phyloP scores from a whole-genome alignment of 2,329 filamentous ascomycete species.

The Lanzia echinophila region DNA sequence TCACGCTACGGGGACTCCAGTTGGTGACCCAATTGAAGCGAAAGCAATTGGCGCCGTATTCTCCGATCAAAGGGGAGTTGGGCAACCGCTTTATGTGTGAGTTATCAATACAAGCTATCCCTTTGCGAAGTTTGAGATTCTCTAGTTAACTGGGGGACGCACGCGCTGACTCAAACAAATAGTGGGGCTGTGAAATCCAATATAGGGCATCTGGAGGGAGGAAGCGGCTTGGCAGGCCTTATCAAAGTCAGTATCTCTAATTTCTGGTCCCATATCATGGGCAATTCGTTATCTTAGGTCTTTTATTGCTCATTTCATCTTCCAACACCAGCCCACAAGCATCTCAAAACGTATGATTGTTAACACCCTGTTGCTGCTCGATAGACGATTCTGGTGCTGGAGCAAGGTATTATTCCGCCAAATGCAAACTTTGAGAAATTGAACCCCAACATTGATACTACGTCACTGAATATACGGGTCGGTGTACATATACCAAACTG shows the following conservation, averaged over 20 bases:
- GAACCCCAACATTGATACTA: slow-evolving; percentile 29
- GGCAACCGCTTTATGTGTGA: not conserved
- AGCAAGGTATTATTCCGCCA: slow-evolving; percentile 24
- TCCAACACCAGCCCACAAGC: no score
- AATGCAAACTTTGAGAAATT: slow-evolving; percentile 27
- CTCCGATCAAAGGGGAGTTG: slow-evolving; percentile 7
- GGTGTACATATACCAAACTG: slow-evolving; percentile 14
- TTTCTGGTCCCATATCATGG: no score
- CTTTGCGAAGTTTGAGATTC: no score
- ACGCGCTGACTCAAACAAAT: not conserved
- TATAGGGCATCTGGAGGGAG: slow-evolving; percentile 25
- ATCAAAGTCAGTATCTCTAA: no score
- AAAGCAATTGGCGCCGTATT: not conserved
- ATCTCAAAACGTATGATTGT: no score
- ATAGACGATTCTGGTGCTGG: slow-evolving; percentile 20
- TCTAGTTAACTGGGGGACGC: not conserved
- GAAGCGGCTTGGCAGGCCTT: slow-evolving; percentile 26
- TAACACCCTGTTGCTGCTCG: no score
- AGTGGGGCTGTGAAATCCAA: slow-evolving; percentile 19
- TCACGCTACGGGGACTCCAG: slow-evolving; percentile 32
- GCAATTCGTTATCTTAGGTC: no score
- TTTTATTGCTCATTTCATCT: no score
- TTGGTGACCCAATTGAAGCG: slow-evolving; percentile 1
- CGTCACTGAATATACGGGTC: slow-evolving; percentile 3
- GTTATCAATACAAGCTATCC: not conserved